phyloP scores from a whole-genome alignment of 2,329 filamentous ascomycete genomes.

The Fusarium stilboides region DNA sequence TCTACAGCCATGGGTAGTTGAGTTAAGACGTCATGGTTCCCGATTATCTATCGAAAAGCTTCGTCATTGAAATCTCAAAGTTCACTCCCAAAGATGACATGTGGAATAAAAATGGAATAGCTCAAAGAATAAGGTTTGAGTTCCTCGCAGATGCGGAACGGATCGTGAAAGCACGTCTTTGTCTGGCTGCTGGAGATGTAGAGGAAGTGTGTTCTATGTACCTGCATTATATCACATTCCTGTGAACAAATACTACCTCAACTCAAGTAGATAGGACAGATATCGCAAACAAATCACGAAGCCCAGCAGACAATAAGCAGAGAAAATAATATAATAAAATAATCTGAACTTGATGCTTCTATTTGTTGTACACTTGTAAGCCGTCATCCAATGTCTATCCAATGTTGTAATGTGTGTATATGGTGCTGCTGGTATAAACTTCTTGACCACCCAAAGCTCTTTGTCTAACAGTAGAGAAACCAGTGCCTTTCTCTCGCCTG shows the following conservation, averaged over 20 bases:
- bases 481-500: conserved; percentile 6
- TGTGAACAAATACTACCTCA: neutral
- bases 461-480: conserved; percentile 15
- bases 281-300: no score
- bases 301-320: no score
- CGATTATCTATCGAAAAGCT: neutral
- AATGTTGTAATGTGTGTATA: conserved; percentile 2
- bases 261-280: no score
- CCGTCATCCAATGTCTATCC: neutral
- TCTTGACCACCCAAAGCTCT: neutral
- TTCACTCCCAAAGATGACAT: neutral
- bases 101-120: neutral
- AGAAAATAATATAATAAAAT: neutral
- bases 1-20: conserved; percentile 3
- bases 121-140: neutral
- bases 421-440: conserved; percentile 16
- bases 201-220: neutral
- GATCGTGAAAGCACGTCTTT: conserved; percentile 9
- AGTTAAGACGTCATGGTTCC: conserved; percentile 22
- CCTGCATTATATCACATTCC: neutral
- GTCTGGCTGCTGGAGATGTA: neutral
- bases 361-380: conserved; percentile 9
- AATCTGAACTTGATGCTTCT: neutral
- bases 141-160: conserved; percentile 4
- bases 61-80: neutral